These are phyloP conservation scores for Colletotrichum ledebouriae DNA, from an alignment of 2,329 filamentous ascomycete genomes.

Conservation along the genomic window DNA sequence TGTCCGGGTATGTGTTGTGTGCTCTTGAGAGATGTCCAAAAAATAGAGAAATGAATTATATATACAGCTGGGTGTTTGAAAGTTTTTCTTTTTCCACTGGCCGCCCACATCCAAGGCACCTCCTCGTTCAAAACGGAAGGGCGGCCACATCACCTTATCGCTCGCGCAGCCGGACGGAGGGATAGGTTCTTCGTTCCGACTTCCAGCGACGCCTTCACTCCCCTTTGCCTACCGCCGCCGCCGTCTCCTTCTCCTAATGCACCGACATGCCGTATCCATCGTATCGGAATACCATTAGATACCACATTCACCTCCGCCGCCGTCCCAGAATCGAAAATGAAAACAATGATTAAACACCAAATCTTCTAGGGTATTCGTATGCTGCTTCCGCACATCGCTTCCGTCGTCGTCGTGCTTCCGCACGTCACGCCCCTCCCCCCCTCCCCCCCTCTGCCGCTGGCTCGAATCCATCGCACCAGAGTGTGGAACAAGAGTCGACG, in stretches of 20 bases:
- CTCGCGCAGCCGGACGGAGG: constrained; percentile 14
- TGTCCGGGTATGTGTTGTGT: not conserved
- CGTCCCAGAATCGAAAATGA: constrained; percentile 28
- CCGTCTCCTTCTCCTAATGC: not conserved
- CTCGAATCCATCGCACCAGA: not conserved
- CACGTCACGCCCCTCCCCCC: not conserved
- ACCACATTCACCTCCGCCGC: not conserved
- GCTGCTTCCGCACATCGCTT: constrained; percentile 26
- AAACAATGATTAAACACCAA: not conserved
- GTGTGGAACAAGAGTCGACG: not conserved
- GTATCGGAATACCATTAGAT: constrained; percentile 8
- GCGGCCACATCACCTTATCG: constrained; percentile 9
- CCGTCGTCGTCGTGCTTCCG: constrained; percentile 16
- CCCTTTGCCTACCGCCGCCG: not conserved
- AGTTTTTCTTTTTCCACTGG: not conserved
- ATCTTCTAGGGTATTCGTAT: constrained; percentile 41
- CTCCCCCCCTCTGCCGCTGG: not conserved
- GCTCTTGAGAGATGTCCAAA: constrained; percentile 1
- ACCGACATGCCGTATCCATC: no score
- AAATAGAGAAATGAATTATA: constrained; percentile 38
- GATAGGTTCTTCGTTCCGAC: not conserved
- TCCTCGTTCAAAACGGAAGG: constrained; percentile 10
- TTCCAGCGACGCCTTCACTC: not conserved
- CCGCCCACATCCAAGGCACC: constrained; percentile 9
- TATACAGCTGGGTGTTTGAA: constrained; percentile 32